These are phyloP conservation scores for Saccharomycopsis schoenii DNA, from an alignment of 805 yeast genomes.

Conservation along the genomic window DNA sequence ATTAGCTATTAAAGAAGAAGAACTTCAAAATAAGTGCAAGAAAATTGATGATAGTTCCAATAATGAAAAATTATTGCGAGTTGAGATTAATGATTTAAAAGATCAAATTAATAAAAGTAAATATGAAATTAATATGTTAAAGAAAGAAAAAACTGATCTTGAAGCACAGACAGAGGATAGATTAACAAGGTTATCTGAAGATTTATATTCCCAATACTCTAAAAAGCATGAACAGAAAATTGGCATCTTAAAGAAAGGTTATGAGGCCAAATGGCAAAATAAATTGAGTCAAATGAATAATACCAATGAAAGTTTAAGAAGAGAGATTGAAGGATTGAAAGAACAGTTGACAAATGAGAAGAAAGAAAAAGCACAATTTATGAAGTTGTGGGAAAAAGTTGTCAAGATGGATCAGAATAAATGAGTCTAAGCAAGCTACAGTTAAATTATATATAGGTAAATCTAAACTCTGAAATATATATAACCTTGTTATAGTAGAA, in stretches of 20 bases:
- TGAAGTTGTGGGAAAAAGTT: constrained; percentile 37
- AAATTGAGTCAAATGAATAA: constrained; percentile 33
- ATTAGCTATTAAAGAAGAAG: background rate
- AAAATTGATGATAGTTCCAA: background rate
- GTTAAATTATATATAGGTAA: no score
- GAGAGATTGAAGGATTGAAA: constrained; percentile 45
- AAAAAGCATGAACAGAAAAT: constrained; percentile 72
- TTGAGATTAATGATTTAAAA: constrained; percentile 22
- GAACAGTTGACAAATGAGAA: constrained; percentile 40
- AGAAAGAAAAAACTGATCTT: constrained; percentile 22
- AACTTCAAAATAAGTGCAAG: background rate
- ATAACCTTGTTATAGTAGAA: no score
- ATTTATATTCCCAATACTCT: constrained; percentile 62
- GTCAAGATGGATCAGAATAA: constrained; percentile 12
- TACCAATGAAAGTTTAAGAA: constrained; percentile 36
- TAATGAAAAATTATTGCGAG: background rate
- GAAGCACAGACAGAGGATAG: constrained; percentile 44
- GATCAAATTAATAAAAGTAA: constrained; percentile 20
- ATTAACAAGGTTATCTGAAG: constrained; percentile 55
- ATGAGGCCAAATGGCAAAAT: constrained; percentile 42
- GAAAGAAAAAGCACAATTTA: constrained; percentile 47
- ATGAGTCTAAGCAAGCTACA: background rate
- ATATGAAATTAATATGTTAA: constrained; percentile 7
- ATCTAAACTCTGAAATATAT: no score
- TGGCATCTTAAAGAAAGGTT: constrained; percentile 46